Conservation (phyloP, 1,284 basidiomycete genomes). For the Moesziomyces globuligerus region DNA sequence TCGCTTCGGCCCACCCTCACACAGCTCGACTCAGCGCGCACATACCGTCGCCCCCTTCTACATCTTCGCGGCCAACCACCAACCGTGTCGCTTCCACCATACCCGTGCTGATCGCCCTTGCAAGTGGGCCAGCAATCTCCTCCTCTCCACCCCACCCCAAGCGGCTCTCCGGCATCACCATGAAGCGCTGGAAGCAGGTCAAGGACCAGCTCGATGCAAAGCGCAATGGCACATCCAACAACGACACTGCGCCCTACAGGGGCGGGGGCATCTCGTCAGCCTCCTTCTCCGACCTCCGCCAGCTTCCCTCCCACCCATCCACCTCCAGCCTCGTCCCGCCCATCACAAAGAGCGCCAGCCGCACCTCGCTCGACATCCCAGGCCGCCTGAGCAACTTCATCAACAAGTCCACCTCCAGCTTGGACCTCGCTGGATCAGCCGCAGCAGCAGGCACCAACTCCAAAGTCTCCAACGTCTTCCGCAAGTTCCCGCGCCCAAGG, state of each 20-base stretch:
- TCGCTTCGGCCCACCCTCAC: too few relatives aligned
- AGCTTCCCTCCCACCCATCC: slow-evolving; percentile 19
- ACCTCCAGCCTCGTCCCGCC: slow-evolving; percentile 30
- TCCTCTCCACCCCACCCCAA: not conserved
- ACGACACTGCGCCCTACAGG: slow-evolving; percentile 20
- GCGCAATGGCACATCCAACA: slow-evolving; percentile 23
- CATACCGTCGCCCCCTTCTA: not conserved
- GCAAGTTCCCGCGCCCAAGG: slow-evolving; percentile 33
- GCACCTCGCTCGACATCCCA: slow-evolving; percentile 42
- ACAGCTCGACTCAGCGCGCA: too few relatives aligned
- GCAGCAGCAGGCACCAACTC: slow-evolving; percentile 6
- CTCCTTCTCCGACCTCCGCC: slow-evolving; percentile 30
- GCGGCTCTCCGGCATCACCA: not conserved
- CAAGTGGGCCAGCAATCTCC: not conserved
- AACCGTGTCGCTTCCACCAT: not conserved
- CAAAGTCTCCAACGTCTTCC: slow-evolving; percentile 16
- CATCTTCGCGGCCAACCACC: not conserved
- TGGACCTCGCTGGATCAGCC: slow-evolving; percentile 20
- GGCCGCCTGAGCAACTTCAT: slow-evolving; percentile 36
- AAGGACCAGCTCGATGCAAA: slow-evolving; percentile 41
- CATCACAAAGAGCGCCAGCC: slow-evolving; percentile 29
- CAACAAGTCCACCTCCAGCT: slow-evolving; percentile 36
- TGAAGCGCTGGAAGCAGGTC: slow-evolving; percentile 43
- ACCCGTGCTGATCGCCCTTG: not conserved
- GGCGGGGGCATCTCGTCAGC: slow-evolving; percentile 37